phyloP scores from a whole-genome alignment of 2,329 filamentous ascomycete genomes.

The Penicillium sp. region DNA sequence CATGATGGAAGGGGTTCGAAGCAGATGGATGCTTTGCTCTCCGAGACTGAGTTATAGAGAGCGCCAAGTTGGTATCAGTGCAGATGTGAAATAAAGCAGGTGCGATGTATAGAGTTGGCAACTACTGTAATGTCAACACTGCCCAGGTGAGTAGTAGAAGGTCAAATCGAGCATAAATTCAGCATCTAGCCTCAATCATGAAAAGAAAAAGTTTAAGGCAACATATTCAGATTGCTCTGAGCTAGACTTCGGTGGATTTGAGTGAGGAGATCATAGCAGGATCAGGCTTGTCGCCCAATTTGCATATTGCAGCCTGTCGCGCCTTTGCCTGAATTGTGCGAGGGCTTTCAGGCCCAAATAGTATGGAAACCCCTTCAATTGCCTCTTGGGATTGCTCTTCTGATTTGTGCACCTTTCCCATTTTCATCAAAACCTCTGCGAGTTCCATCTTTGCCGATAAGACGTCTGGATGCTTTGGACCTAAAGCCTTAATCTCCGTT shows the following conservation, averaged over 20 bases:
- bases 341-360: constrained; percentile 3
- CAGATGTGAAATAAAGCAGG: neutral
- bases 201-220: neutral
- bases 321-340: constrained; percentile 4
- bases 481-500: constrained; percentile 16
- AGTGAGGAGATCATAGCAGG: neutral
- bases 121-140: neutral
- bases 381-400: constrained; percentile 10
- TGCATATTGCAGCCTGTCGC: neutral
- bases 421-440: constrained; percentile 13
- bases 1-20: neutral
- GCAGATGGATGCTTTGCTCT: neutral
- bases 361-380: neutral
- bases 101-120: neutral
- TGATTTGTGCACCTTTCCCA: constrained; percentile 10
- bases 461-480: constrained; percentile 22
- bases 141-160: rapidly evolving
- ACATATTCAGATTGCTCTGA: neutral
- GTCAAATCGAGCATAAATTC: neutral
- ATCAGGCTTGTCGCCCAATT: neutral
- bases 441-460: constrained; percentile 22
- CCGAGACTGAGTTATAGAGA: neutral
- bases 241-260: neutral
- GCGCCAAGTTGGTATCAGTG: neutral
- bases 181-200: neutral